Conservation (phyloP, 345 rosid genomes). For the Leavenworthia alabamica region DNA sequence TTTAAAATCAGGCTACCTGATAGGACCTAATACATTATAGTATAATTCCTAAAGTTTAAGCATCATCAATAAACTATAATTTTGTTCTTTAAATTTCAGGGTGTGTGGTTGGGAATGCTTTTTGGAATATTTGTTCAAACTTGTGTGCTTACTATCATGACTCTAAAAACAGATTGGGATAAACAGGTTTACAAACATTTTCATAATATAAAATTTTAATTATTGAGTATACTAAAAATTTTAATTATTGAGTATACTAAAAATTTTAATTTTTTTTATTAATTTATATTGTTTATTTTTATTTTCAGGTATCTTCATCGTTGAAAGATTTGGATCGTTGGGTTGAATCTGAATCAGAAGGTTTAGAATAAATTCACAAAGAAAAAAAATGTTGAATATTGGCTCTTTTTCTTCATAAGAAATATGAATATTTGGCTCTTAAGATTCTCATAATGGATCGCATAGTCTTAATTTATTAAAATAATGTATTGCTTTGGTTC, state of each 20-base stretch:
- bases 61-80: background rate
- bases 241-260: background rate
- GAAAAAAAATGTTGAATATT: too few relatives aligned
- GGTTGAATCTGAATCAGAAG: background rate
- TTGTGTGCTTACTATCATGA: conserved; percentile 11
- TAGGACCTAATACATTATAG: too few relatives aligned
- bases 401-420: too few relatives aligned
- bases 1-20: too few relatives aligned
- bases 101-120: background rate
- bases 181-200: background rate
- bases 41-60: background rate
- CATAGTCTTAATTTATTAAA: background rate
- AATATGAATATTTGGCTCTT: background rate
- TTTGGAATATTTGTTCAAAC: conserved; percentile 8
- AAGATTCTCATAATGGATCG: background rate
- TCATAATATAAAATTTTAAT: background rate
- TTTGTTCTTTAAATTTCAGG: background rate
- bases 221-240: background rate
- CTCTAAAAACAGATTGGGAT: conserved; percentile 9
- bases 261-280: background rate
- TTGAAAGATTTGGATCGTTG: background rate
- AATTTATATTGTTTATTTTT: background rate
- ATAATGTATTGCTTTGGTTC: background rate
- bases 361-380: background rate
- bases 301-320: background rate